These are phyloP conservation scores for Oryza officinalis DNA, from an alignment of 176 grass and related monocot species.

Conservation along the genomic window DNA sequence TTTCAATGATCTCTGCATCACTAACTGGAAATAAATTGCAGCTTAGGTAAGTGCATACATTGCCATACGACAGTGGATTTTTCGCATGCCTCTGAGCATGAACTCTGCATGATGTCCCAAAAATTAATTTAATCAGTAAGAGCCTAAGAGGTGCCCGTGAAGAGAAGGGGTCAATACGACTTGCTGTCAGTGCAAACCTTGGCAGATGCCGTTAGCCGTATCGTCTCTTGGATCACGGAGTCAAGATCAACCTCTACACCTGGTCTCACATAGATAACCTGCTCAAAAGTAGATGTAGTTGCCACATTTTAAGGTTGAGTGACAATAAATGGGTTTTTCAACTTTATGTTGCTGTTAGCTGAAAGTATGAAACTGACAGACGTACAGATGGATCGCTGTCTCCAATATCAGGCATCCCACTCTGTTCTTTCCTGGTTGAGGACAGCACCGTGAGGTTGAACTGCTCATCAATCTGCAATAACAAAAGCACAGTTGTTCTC, in stretches of 20 bases:
- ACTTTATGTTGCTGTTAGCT: background rate
- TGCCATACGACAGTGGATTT: conserved; percentile 58
- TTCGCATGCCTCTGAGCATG: conserved; percentile 72
- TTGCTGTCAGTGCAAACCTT: conserved; percentile 43
- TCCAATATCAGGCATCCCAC: conserved; percentile 63
- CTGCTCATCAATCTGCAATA: conserved; percentile 64
- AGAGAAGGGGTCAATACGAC: background rate
- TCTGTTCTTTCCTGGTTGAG: conserved; percentile 56
- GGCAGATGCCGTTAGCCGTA: conserved; percentile 58
- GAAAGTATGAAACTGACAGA: background rate
- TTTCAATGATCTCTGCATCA: background rate
- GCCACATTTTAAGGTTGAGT: background rate
- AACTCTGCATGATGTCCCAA: conserved; percentile 50
- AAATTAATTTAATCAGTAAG: conserved; percentile 7
- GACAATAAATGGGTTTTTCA: background rate
- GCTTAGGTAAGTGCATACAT: conserved; percentile 35
- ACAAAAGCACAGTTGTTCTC: background rate
- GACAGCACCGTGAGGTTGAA: conserved; percentile 78
- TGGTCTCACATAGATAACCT: conserved; percentile 87
- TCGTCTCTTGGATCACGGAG: conserved; percentile 71
- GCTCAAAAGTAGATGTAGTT: background rate
- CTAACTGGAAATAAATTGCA: background rate
- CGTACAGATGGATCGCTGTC: conserved; percentile 67
- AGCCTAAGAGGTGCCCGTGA: background rate
- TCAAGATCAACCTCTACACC: conserved; percentile 71